A percentile compares a stretch with the other conserved stretches of the same genome.
These are phyloP conservation scores for Kazachstania bromeliacearum DNA, from an alignment of 805 yeast genomes.

Conservation along the genomic window DNA sequence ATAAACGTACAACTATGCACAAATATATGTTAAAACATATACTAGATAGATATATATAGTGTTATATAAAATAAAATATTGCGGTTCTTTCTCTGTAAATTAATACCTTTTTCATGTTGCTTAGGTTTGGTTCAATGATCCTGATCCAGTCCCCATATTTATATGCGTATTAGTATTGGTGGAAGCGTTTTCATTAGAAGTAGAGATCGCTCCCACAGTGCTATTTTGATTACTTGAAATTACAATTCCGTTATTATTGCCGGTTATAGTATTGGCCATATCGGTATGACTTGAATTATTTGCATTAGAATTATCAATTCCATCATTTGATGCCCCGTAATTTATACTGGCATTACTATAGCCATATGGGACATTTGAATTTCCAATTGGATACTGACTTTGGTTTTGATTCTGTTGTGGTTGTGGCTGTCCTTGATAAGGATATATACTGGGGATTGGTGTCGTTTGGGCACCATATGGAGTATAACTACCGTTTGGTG, in stretches of 20 bases:
- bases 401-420: conserved; percentile 6
- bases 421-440: conserved; percentile 5
- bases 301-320: background rate
- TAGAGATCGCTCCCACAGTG: background rate
- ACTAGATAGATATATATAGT: too few relatives aligned
- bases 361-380: conserved; percentile 1
- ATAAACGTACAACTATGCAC: too few relatives aligned
- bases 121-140: too few relatives aligned
- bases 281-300: background rate
- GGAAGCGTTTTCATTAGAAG: too few relatives aligned
- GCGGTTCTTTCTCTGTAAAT: too few relatives aligned
- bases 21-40: too few relatives aligned
- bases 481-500: background rate
- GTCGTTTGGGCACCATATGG: background rate
- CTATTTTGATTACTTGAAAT: background rate
- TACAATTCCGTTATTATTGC: background rate
- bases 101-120: too few relatives aligned
- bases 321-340: background rate
- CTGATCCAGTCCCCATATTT: too few relatives aligned
- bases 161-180: too few relatives aligned
- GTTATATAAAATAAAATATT: too few relatives aligned
- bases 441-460: conserved; percentile 1
- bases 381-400: conserved; percentile 4
- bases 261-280: background rate
- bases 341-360: background rate